Conservation (phyloP, 2,329 filamentous ascomycete species). For the Arthroderma uncinatum region DNA sequence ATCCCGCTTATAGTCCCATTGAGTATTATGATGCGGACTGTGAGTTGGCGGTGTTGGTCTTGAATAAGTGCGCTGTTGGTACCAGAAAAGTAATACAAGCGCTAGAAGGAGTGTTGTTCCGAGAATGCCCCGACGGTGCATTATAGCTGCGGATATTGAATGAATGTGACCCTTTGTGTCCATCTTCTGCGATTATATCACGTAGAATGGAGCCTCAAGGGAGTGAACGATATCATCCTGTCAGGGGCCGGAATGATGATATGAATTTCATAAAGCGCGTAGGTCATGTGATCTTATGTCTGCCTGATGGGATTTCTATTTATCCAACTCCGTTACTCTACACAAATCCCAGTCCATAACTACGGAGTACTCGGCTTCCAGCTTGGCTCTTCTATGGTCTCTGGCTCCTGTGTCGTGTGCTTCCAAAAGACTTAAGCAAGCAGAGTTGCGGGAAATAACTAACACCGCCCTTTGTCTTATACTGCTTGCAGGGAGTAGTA, state of each 20-base stretch:
- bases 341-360: too few species aligned
- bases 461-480: too few species aligned
- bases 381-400: too few species aligned
- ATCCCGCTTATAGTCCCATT: conserved; percentile 18
- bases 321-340: too few species aligned
- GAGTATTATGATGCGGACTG: neutral
- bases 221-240: neutral
- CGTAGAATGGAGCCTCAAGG: neutral
- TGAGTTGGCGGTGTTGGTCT: neutral
- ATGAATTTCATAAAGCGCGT: neutral
- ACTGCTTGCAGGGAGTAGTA: too few species aligned
- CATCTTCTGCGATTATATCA: neutral
- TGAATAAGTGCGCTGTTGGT: neutral
- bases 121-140: neutral
- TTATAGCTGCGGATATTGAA: neutral
- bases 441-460: too few species aligned
- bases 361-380: too few species aligned
- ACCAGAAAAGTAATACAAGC: conserved; percentile 1
- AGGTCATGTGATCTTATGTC: neutral
- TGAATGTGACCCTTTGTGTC: neutral
- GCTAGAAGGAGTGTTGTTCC: neutral
- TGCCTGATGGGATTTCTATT: neutral
- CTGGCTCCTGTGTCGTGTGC: too few species aligned
- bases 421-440: too few species aligned
- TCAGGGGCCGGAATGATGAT: too few species aligned